These are phyloP conservation scores for Gossypium sturtianum DNA, from an alignment of 345 rosid genomes.

Conservation along the genomic window DNA sequence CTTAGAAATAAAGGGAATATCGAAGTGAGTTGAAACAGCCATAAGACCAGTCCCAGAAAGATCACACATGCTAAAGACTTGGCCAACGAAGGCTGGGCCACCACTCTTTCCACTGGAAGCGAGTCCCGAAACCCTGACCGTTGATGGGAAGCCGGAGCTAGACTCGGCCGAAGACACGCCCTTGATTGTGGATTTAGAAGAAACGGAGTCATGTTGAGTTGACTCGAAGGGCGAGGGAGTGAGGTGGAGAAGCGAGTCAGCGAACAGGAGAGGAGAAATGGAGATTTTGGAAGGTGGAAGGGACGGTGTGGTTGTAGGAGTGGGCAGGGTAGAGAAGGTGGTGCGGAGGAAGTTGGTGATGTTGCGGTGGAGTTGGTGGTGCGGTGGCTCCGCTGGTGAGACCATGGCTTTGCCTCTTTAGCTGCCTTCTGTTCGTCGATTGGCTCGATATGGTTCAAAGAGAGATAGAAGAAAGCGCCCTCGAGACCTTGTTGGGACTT, in stretches of 20 bases:
- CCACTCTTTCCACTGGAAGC: conserved; percentile 58
- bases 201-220: conserved; percentile 34
- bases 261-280: conserved; percentile 47
- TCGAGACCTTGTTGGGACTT: no score
- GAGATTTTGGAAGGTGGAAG: conserved; percentile 40
- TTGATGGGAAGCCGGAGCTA: conserved; percentile 59
- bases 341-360: conserved; percentile 39
- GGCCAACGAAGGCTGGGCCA: conserved; percentile 96
- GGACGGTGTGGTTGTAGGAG: conserved; percentile 28
- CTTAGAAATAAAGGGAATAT: conserved; percentile 78
- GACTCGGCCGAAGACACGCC: conserved; percentile 44
- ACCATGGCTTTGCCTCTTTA: conserved; percentile 21
- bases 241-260: conserved; percentile 27
- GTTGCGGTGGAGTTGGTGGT: conserved; percentile 30
- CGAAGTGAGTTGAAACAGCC: conserved; percentile 94
- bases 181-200: conserved; percentile 42
- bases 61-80: conserved; percentile 96
- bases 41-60: conserved; percentile 93
- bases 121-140: conserved; percentile 69
- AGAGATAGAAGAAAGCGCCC: neutral
- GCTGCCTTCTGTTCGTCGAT: neutral
- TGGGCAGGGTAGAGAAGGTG: conserved; percentile 40
- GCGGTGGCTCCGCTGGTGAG: conserved; percentile 33
- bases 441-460: neutral
- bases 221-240: conserved; percentile 27